phyloP scores from a whole-genome alignment of 2,329 filamentous ascomycete genomes.

The Neofusicoccum sp. region DNA sequence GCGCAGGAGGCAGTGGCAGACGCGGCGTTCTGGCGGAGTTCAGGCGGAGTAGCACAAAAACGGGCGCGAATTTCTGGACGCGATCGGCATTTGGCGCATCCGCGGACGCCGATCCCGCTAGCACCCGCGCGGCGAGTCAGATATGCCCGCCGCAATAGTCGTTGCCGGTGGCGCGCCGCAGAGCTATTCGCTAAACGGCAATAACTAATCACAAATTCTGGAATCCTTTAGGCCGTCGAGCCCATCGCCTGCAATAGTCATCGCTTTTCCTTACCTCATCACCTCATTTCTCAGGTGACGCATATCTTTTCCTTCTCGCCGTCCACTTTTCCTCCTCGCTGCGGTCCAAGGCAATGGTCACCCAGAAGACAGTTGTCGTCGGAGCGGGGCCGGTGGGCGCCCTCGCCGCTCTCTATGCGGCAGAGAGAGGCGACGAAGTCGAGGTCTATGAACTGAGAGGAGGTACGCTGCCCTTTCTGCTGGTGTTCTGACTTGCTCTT shows the following conservation, averaged over 20 bases:
- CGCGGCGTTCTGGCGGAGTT: not conserved
- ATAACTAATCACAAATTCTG: not conserved
- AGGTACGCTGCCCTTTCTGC: slow-evolving; percentile 57
- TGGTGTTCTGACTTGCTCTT: not conserved
- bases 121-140: slow-evolving; percentile 5
- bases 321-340: not conserved
- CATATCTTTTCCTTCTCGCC: slow-evolving; percentile 8
- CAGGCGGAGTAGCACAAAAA: slow-evolving; percentile 16
- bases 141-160: not conserved
- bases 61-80: slow-evolving; percentile 15
- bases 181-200: not conserved
- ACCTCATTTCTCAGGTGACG: slow-evolving; percentile 10
- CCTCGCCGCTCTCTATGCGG: slow-evolving; percentile 88
- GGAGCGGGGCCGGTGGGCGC: slow-evolving; percentile 93
- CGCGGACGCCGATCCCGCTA: slow-evolving; percentile 13
- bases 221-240: not conserved
- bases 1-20: not conserved
- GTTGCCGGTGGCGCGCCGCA: not conserved
- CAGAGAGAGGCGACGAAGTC: slow-evolving; percentile 80
- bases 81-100: slow-evolving; percentile 13
- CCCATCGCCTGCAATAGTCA: slow-evolving; percentile 16
- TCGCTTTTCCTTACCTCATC: slow-evolving; percentile 21
- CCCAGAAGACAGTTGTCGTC: slow-evolving; percentile 75
- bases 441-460: slow-evolving; percentile 91
- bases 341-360: slow-evolving; percentile 20